phyloP scores from a whole-genome alignment of 805 yeast species.

The Zygosaccharomyces bailii region DNA sequence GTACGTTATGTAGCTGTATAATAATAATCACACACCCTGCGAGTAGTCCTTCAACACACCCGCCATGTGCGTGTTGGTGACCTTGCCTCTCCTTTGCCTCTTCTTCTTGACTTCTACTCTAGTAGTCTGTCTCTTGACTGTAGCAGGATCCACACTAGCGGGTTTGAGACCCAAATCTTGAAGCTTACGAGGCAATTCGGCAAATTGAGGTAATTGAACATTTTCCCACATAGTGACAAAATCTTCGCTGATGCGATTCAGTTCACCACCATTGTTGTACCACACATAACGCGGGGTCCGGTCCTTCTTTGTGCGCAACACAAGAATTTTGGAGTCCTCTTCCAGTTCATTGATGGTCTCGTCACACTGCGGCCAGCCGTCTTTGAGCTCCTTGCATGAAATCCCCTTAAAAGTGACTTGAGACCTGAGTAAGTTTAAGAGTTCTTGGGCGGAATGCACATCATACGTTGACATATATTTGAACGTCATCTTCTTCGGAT shows the following conservation, averaged over 20 bases:
- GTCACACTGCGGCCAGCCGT: conserved; percentile 90
- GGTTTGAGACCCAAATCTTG: conserved; percentile 89
- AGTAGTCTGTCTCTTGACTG: conserved; percentile 61
- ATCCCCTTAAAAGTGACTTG: conserved; percentile 88
- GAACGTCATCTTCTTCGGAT: conserved; percentile 57
- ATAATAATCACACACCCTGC: conserved; percentile 30
- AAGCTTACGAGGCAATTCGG: conserved; percentile 74
- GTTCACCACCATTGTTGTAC: conserved; percentile 79
- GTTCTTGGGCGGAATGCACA: conserved; percentile 74
- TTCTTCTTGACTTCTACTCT: conserved; percentile 72
- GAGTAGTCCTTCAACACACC: conserved; percentile 87
- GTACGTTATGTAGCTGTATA: conserved; percentile 2
- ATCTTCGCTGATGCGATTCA: conserved; percentile 65
- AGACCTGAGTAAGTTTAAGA: conserved; percentile 65
- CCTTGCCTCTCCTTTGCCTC: conserved; percentile 88
- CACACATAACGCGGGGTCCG: conserved; percentile 89
- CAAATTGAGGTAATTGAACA: conserved; percentile 75
- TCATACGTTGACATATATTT: conserved; percentile 89
- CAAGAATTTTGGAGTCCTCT: conserved; percentile 69
- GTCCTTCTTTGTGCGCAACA: conserved; percentile 87
- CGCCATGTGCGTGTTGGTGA: conserved; percentile 95
- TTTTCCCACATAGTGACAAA: conserved; percentile 78
- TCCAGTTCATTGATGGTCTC: conserved; percentile 78
- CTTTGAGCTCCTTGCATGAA: conserved; percentile 68
- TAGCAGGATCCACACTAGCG: conserved; percentile 95